phyloP scores from a whole-genome alignment of 169 alveolate species.

The Toxoplasma gondii region DNA sequence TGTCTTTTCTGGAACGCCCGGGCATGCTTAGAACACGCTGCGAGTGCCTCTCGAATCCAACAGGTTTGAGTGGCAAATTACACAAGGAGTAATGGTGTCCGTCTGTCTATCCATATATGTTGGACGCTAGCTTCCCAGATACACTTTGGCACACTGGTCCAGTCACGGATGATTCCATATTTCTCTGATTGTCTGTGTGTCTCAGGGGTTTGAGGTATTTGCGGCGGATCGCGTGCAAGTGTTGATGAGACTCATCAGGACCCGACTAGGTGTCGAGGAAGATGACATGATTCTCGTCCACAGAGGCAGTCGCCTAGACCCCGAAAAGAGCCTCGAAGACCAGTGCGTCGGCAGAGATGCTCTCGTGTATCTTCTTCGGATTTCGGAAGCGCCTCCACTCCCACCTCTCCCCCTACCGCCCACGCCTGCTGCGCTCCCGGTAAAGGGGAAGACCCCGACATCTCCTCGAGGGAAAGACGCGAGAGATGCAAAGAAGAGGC shows the following conservation, averaged over 20 bases:
- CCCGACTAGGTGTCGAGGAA: conserved; percentile 2
- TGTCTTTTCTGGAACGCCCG: too few species aligned
- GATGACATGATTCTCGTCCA: conserved; percentile 9
- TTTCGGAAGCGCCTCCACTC: neutral
- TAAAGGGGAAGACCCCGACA: neutral
- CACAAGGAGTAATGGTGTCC: too few species aligned
- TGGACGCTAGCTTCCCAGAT: too few species aligned
- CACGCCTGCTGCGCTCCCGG: neutral
- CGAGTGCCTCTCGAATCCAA: too few species aligned
- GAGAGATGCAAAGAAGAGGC: neutral
- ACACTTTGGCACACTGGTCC: too few species aligned
- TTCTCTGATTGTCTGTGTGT: neutral
- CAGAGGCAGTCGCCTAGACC: neutral
- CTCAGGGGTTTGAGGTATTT: neutral
- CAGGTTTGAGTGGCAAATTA: too few species aligned
- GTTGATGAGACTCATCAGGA: neutral
- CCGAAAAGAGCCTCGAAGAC: neutral
- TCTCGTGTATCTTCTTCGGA: neutral
- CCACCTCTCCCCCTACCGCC: neutral
- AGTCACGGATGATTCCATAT: neutral
- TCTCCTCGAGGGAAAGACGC: neutral
- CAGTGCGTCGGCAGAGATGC: neutral
- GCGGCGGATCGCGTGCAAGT: neutral
- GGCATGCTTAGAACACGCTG: too few species aligned
- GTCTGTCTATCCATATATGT: too few species aligned